These are phyloP conservation scores for Waltiozyma sp. DNA, from an alignment of 1,139 yeast species.

Conservation along the genomic window DNA sequence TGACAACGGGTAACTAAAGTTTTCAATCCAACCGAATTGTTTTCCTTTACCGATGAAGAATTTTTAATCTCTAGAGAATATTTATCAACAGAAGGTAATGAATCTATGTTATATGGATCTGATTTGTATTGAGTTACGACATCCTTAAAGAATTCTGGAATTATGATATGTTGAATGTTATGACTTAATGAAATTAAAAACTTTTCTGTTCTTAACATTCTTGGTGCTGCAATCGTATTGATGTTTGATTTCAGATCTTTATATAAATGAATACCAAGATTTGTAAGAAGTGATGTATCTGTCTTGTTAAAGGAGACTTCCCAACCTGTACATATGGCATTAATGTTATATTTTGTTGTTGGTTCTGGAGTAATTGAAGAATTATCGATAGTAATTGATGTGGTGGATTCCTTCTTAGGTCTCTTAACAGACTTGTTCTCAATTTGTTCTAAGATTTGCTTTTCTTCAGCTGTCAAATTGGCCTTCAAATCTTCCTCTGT, in stretches of 20 bases:
- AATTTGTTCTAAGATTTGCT: no score
- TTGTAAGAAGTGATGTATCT: slow-evolving; percentile 26
- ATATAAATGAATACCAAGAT: slow-evolving; percentile 32
- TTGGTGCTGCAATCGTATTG: slow-evolving; percentile 64
- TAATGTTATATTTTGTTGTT: slow-evolving; percentile 22
- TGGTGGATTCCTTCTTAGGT: slow-evolving; percentile 3
- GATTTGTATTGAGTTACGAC: slow-evolving; percentile 25
- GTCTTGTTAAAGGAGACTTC: slow-evolving; percentile 33
- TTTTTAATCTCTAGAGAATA: slow-evolving; percentile 24
- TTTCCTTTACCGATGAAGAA: slow-evolving; percentile 20
- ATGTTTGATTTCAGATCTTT: slow-evolving; percentile 29
- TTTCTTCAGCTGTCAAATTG: neutral
- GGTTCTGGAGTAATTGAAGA: neutral
- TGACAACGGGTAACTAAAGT: slow-evolving; percentile 20
- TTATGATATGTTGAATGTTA: slow-evolving; percentile 21
- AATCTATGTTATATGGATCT: slow-evolving; percentile 16
- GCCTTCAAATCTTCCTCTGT: neutral
- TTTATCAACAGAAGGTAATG: slow-evolving; percentile 22
- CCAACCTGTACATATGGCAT: slow-evolving; percentile 56
- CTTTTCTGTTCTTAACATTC: slow-evolving; percentile 73
- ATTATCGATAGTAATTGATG: slow-evolving; percentile 1
- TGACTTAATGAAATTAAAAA: slow-evolving; percentile 38
- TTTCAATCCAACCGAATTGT: slow-evolving; percentile 16
- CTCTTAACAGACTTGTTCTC: slow-evolving; percentile 1
- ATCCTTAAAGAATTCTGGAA: slow-evolving; percentile 26